Conservation (phyloP, 306 rosid species). For the Acmispon strigosus region DNA sequence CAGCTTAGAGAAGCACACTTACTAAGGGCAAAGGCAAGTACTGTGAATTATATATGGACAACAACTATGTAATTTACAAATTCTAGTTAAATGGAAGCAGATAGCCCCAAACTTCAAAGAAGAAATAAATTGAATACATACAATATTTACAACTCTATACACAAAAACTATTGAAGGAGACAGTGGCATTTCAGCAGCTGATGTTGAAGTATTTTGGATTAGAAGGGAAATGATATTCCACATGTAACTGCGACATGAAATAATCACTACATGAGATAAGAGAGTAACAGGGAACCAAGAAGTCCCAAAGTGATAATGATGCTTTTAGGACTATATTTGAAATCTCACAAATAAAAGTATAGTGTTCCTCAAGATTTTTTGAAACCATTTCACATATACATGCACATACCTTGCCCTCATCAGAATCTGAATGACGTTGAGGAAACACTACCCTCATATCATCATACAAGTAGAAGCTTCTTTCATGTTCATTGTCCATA, state of each 20-base stretch:
- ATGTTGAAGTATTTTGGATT: constrained; percentile 72
- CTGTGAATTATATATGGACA: constrained; percentile 3
- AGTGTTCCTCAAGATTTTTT: background rate
- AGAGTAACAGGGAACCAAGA: background rate
- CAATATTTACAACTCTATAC: constrained; percentile 32
- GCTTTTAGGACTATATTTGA: background rate
- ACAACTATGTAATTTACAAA: constrained; percentile 10
- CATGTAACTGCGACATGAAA: constrained; percentile 51
- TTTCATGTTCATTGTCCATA: constrained; percentile 32
- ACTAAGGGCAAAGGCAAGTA: background rate
- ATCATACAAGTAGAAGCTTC: constrained; percentile 73
- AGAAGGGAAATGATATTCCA: constrained; percentile 71
- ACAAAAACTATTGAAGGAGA: constrained; percentile 9
- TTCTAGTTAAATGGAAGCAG: constrained; percentile 23
- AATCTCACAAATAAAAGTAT: background rate
- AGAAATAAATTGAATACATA: constrained; percentile 20
- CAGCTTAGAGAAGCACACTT: background rate
- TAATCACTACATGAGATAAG: background rate
- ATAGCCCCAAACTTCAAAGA: constrained; percentile 16
- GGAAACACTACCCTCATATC: constrained; percentile 85
- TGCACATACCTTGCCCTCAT: constrained; percentile 72
- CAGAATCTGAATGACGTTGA: constrained; percentile 82
- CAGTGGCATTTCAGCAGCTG: constrained; percentile 27
- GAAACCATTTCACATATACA: background rate
- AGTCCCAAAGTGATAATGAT: background rate